These are phyloP conservation scores for Cudoniella acicularis DNA, from an alignment of 495 filamentous ascomycete genomes.

Conservation along the genomic window DNA sequence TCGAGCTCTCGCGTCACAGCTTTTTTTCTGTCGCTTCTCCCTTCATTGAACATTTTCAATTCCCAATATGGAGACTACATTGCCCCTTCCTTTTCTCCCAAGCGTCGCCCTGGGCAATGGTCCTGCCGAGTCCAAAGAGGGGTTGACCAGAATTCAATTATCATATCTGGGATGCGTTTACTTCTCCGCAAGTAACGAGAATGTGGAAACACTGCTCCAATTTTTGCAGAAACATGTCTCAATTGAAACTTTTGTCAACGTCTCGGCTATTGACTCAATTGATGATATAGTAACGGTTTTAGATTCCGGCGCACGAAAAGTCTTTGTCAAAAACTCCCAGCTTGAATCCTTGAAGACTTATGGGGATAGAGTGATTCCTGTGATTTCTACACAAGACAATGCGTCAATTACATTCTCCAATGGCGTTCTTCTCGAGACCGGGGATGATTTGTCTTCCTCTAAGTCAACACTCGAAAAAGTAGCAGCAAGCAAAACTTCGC, in stretches of 20 bases:
- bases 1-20: not conserved
- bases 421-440: slow-evolving; percentile 14
- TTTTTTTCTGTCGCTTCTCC: not conserved
- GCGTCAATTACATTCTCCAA: slow-evolving; percentile 21
- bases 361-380: slow-evolving; percentile 53
- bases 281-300: slow-evolving; percentile 77
- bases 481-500: slow-evolving; percentile 40
- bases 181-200: slow-evolving; percentile 57
- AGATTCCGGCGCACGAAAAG: slow-evolving; percentile 80
- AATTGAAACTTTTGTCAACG: slow-evolving; percentile 73
- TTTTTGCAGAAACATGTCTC: slow-evolving; percentile 66
- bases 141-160: slow-evolving; percentile 64
- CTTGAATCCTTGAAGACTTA: slow-evolving; percentile 53
- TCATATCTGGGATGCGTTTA: slow-evolving; percentile 76
- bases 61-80: slow-evolving; percentile 47
- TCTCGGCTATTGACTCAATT: slow-evolving; percentile 58
- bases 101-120: slow-evolving; percentile 53
- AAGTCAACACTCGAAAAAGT: slow-evolving; percentile 37
- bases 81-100: slow-evolving; percentile 55
- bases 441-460: slow-evolving; percentile 25
- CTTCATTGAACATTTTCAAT: not conserved
- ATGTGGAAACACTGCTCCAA: slow-evolving; percentile 54
- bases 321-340: slow-evolving; percentile 74
- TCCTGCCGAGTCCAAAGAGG: slow-evolving; percentile 41
- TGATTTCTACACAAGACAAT: slow-evolving; percentile 37